phyloP scores from a whole-genome alignment of 176 grass and related monocot species.

The Phragmites australis region DNA sequence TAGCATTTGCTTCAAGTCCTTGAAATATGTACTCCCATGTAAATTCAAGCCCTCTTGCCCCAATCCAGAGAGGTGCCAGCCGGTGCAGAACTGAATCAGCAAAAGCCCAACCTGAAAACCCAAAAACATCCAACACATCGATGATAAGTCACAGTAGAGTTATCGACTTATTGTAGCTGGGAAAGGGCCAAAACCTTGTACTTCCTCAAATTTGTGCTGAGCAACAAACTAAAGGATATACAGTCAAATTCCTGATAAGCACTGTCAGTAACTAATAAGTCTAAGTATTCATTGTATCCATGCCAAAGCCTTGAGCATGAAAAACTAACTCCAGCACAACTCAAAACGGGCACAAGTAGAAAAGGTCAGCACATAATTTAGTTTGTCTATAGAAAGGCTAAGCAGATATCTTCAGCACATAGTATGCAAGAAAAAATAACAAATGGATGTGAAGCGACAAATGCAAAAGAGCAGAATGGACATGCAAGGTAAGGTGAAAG shows the following conservation, averaged over 20 bases:
- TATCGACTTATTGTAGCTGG: conserved; percentile 9
- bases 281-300: conserved; percentile 1
- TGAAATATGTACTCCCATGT: conserved; percentile 97
- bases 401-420: neutral
- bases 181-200: neutral
- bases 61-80: conserved; percentile 94
- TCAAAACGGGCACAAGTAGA: neutral
- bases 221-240: conserved; percentile 15
- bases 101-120: conserved; percentile 98
- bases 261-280: conserved; percentile 8
- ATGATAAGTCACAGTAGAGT: conserved; percentile 18
- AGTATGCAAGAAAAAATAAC: neutral
- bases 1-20: conserved; percentile 97
- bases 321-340: neutral
- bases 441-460: neutral
- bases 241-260: neutral
- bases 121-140: conserved; percentile 10
- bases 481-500: conserved; percentile 6
- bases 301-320: neutral
- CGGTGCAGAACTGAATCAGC: conserved; percentile 90
- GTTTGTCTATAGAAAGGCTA: neutral
- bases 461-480: conserved; percentile 1
- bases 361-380: neutral
- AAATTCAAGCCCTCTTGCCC: conserved; percentile 96
- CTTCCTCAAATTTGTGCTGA: neutral